Conservation (phyloP, 768 basidiomycete species). For the Omphalotus guepiniiformis region DNA sequence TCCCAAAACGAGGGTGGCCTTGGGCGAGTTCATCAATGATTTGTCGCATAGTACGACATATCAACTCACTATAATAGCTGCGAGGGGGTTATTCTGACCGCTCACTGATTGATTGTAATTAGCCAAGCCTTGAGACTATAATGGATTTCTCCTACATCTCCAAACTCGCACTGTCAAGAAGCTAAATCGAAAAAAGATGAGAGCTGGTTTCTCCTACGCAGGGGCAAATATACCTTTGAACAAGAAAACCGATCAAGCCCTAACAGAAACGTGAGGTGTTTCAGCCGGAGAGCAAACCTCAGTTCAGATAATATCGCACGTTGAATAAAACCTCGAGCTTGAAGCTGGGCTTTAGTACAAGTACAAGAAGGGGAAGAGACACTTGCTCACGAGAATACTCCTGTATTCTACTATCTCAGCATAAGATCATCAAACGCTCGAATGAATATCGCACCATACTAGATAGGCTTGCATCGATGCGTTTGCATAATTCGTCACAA, state of each 20-base stretch:
- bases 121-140: neutral
- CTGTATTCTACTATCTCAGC: constrained; percentile 30
- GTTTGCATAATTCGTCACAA: constrained; percentile 48
- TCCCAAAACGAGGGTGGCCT: constrained; percentile 42
- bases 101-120: constrained; percentile 36
- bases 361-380: neutral
- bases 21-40: neutral
- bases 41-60: neutral
- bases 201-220: no score
- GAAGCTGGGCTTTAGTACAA: neutral
- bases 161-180: constrained; percentile 41
- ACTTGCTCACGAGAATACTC: constrained; percentile 43
- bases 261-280: constrained; percentile 14
- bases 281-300: neutral
- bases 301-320: constrained; percentile 25
- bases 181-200: no score
- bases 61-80: constrained; percentile 36
- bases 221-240: constrained; percentile 37
- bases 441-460: constrained; percentile 37
- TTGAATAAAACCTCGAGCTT: constrained; percentile 58
- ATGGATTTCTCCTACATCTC: constrained; percentile 26
- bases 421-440: neutral
- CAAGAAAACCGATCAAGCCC: constrained; percentile 53
- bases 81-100: constrained; percentile 39
- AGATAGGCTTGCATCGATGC: constrained; percentile 33